phyloP scores from a whole-genome alignment of 441 rosid species.

The Adansonia grandidieri region DNA sequence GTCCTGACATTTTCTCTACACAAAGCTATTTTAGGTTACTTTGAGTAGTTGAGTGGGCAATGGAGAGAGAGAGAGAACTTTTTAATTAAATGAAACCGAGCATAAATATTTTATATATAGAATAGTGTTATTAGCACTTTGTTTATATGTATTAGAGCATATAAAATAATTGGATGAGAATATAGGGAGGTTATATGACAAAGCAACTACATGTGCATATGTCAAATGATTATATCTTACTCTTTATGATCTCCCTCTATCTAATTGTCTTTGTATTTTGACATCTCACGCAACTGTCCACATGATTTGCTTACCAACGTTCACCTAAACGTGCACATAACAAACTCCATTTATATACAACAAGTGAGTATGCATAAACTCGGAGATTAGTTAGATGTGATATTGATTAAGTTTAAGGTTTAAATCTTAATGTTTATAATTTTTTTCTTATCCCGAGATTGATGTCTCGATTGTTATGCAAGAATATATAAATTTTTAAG shows the following conservation, averaged over 20 bases:
- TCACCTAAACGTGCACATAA: constrained; percentile 49
- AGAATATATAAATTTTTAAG: too few relatives aligned
- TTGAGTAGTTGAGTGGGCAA: constrained; percentile 33
- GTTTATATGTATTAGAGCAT: not conserved
- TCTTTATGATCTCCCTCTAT: not conserved
- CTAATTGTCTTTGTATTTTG: constrained; percentile 27
- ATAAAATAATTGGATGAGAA: constrained; percentile 29
- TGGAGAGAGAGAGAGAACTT: not conserved
- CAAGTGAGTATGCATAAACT: not conserved
- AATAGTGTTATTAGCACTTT: constrained; percentile 12
- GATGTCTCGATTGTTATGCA: too few relatives aligned
- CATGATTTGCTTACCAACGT: constrained; percentile 44
- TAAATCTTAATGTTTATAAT: too few relatives aligned
- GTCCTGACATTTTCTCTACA: not conserved
- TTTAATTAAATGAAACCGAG: constrained; percentile 9
- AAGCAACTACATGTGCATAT: constrained; percentile 35
- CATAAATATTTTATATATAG: not conserved
- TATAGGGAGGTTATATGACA: constrained; percentile 28
- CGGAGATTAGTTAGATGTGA: too few relatives aligned
- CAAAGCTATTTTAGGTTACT: not conserved
- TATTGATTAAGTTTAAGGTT: too few relatives aligned
- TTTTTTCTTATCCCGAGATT: too few relatives aligned
- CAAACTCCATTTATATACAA: constrained; percentile 29
- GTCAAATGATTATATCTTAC: not conserved
- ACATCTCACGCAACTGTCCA: constrained; percentile 51